Evolutionary conservation across 2,329 filamentous ascomycete species (phyloP).

Genomic region (Colletotrichum falcatum): DNA sequence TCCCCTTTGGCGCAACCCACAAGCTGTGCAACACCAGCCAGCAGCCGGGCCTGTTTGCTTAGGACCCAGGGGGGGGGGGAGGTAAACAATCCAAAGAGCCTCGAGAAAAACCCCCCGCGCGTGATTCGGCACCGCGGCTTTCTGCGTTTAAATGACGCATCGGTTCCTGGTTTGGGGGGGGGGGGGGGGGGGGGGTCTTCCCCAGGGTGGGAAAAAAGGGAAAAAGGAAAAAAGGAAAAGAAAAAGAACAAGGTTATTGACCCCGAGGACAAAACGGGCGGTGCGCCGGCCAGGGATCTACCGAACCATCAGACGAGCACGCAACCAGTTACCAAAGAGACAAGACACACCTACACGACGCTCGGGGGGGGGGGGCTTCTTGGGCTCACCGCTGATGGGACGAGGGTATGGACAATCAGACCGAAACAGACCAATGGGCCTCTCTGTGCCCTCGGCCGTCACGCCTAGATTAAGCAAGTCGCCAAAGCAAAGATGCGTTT

Average conservation of each 20-base stretch:
- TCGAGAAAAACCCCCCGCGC: not conserved
- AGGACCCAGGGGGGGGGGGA: conserved; percentile 6
- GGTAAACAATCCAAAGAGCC: not conserved
- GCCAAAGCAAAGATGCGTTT: not conserved
- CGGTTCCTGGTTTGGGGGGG: not conserved
- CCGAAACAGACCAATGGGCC: not conserved
- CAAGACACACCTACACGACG: too few relatives aligned
- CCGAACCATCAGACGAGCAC: conserved; percentile 27
- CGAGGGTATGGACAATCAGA: not conserved
- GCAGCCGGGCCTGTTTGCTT: not conserved
- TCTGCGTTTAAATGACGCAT: conserved; percentile 14
- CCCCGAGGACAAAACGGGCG: not conserved
- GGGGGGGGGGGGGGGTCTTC: not conserved
- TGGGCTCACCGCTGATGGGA: conserved; percentile 18
- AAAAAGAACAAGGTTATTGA: not conserved
- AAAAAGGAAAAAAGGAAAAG: not conserved
- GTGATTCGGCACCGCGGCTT: conserved; percentile 5
- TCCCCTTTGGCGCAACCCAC: not conserved
- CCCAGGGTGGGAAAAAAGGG: too few relatives aligned
- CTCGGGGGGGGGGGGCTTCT: too few relatives aligned
- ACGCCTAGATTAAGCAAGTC: conserved; percentile 38
- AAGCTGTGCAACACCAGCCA: conserved; percentile 1
- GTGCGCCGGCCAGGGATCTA: not conserved
- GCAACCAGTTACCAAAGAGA: too few relatives aligned
- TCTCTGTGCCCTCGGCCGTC: conserved; percentile 20